A percentile compares a stretch with the other conserved stretches of the same genome.
phyloP scores from a whole-genome alignment of 163 green algal species.

The Chlorella variabilis region DNA sequence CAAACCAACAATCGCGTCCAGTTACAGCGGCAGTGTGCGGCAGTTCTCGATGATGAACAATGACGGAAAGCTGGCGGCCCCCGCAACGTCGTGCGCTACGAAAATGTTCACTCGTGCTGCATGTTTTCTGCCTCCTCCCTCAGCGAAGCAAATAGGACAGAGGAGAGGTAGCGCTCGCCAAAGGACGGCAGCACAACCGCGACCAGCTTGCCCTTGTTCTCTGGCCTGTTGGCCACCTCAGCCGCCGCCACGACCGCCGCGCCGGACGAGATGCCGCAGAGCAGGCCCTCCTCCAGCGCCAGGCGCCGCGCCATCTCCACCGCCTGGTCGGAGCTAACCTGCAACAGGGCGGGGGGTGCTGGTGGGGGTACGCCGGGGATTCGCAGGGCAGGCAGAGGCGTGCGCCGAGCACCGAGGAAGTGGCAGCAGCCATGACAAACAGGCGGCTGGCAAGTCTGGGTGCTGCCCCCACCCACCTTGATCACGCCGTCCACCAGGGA shows the following conservation, averaged over 20 bases:
- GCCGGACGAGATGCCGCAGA: slow-evolving; percentile 95
- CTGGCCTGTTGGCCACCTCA: slow-evolving; percentile 84
- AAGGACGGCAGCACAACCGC: slow-evolving; percentile 89
- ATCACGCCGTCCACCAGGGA: slow-evolving; percentile 90
- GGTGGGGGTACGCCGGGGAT: too few species aligned
- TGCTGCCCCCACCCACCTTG: slow-evolving; percentile 67
- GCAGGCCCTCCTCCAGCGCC: slow-evolving; percentile 93
- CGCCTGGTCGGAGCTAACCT: slow-evolving; percentile 89
- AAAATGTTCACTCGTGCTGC: too few species aligned
- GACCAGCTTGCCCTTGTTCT: slow-evolving; percentile 95
- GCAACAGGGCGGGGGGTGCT: background rate
- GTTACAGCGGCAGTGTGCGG: too few species aligned
- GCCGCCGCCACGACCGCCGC: slow-evolving; percentile 85
- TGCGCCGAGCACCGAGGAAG: background rate
- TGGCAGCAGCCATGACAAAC: too few species aligned
- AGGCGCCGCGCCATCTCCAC: slow-evolving; percentile 92
- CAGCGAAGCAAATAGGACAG: slow-evolving; percentile 3
- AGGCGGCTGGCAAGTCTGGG: too few species aligned
- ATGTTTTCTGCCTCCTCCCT: slow-evolving; percentile 25
- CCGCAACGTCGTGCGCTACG: too few species aligned
- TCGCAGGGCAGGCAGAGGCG: background rate
- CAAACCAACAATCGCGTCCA: too few species aligned
- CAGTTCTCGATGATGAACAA: too few species aligned
- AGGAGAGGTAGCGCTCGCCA: slow-evolving; percentile 76
- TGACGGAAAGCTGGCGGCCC: too few species aligned